Percentiles rank a stretch among this genome's conserved stretches.
These are phyloP conservation scores for Rossbeevera mucosa DNA, from an alignment of 768 basidiomycete genomes.

Conservation along the genomic window DNA sequence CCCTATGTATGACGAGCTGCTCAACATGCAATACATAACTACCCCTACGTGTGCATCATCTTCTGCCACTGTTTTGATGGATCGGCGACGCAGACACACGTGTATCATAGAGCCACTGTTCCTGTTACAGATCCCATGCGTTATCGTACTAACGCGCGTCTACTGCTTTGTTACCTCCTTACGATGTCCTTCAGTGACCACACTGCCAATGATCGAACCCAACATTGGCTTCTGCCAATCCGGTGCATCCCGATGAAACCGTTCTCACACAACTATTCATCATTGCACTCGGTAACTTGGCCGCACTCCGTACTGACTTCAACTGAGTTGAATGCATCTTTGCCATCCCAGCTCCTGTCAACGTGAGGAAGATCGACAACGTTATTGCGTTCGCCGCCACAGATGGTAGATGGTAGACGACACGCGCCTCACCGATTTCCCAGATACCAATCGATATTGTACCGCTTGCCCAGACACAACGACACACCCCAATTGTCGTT, in stretches of 20 bases:
- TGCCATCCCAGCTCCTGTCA: constrained; percentile 5
- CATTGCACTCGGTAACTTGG: constrained; percentile 10
- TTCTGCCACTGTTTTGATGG: constrained; percentile 9
- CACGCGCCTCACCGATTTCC: neutral
- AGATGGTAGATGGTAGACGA: neutral
- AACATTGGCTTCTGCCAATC: constrained; percentile 6
- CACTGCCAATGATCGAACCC: constrained; percentile 19
- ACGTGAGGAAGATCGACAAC: constrained; percentile 5
- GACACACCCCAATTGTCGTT: neutral
- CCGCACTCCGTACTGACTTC: neutral
- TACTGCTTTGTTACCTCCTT: constrained; percentile 3
- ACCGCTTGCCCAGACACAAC: neutral
- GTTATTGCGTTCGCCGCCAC: neutral
- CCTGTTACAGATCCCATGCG: constrained; percentile 11
- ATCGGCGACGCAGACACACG: constrained; percentile 5
- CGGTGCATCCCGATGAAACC: constrained; percentile 15
- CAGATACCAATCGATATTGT: neutral
- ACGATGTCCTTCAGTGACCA: neutral
- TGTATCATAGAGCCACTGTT: neutral
- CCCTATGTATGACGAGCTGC: neutral
- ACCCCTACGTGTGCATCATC: neutral
- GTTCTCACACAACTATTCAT: neutral
- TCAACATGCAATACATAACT: neutral
- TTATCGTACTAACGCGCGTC: neutral
- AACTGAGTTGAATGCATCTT: neutral